These are phyloP conservation scores for Globisporangium cederbergense DNA, from an alignment of 352 stramenopile genomes.

Conservation along the genomic window DNA sequence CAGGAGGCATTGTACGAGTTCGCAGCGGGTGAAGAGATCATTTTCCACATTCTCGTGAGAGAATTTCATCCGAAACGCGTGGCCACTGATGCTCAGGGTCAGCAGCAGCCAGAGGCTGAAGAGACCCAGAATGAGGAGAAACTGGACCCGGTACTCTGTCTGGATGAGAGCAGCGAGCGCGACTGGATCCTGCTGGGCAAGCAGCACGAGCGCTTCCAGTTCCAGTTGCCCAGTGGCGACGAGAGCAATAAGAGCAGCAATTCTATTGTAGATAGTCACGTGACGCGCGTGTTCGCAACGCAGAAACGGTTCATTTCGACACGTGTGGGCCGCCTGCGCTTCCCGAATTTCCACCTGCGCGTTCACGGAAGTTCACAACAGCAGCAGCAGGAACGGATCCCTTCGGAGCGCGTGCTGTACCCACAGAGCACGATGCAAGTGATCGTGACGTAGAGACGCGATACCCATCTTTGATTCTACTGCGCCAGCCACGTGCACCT, in stretches of 20 bases:
- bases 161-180: constrained; percentile 44
- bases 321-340: constrained; percentile 41
- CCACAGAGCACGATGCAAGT: constrained; percentile 36
- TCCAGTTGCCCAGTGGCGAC: constrained; percentile 9
- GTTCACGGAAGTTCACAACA: constrained; percentile 18
- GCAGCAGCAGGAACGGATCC: not conserved
- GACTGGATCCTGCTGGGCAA: constrained; percentile 75
- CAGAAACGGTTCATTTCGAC: constrained; percentile 48
- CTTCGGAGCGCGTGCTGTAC: constrained; percentile 33
- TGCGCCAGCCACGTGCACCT: too few relatives aligned
- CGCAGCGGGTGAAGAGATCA: constrained; percentile 36
- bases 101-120: constrained; percentile 7
- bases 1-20: constrained; percentile 12
- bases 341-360: constrained; percentile 49
- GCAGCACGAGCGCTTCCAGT: constrained; percentile 42
- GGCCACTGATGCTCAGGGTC: not conserved
- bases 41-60: constrained; percentile 42
- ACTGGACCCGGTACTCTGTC: constrained; percentile 32
- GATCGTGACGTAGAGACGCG: constrained; percentile 20
- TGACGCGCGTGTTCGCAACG: constrained; percentile 25
- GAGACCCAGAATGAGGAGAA: not conserved
- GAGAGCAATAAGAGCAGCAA: not conserved
- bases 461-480: too few relatives aligned
- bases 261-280: not conserved
- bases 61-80: constrained; percentile 13